Conservation (phyloP, 352 stramenopile genomes). For the Peronospora belbahrii region DNA sequence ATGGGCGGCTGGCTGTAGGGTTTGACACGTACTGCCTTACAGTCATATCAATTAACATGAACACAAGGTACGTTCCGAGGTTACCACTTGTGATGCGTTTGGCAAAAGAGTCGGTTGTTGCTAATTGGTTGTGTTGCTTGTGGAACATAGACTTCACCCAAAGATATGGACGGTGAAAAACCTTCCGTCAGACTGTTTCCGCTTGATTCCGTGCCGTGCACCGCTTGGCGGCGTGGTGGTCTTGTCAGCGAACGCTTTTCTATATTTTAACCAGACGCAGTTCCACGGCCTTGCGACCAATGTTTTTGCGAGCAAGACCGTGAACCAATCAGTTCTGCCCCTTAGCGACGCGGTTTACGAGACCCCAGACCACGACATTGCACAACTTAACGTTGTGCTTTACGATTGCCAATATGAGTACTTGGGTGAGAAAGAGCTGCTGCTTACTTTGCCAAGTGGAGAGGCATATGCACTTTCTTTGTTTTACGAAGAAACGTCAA, state of each 20-base stretch:
- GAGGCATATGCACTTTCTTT: conserved; percentile 59
- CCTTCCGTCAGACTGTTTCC: conserved; percentile 71
- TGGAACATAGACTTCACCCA: conserved; percentile 42
- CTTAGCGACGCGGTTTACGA: conserved; percentile 59
- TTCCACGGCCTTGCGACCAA: conserved; percentile 72
- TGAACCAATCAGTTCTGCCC: conserved; percentile 65
- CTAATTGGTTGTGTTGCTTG: background rate
- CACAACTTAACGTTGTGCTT: conserved; percentile 48
- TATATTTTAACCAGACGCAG: conserved; percentile 87
- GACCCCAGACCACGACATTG: conserved; percentile 38
- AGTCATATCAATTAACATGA: conserved; percentile 84
- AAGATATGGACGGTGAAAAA: conserved; percentile 85
- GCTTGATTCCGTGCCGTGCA: conserved; percentile 59
- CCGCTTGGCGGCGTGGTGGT: conserved; percentile 71
- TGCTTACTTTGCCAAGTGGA: conserved; percentile 52
- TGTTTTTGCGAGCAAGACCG: conserved; percentile 62
- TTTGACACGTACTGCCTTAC: conserved; percentile 82
- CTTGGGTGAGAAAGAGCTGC: conserved; percentile 55
- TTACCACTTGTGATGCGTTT: background rate
- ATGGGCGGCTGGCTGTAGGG: conserved; percentile 52
- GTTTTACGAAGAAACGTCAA: conserved; percentile 46
- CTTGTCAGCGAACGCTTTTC: conserved; percentile 66
- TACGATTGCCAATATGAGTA: conserved; percentile 68
- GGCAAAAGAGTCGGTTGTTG: background rate
- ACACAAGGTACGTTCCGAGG: conserved; percentile 39